These are phyloP conservation scores for Candida ponderosae DNA, from an alignment of 805 yeast species.

Conservation along the genomic window DNA sequence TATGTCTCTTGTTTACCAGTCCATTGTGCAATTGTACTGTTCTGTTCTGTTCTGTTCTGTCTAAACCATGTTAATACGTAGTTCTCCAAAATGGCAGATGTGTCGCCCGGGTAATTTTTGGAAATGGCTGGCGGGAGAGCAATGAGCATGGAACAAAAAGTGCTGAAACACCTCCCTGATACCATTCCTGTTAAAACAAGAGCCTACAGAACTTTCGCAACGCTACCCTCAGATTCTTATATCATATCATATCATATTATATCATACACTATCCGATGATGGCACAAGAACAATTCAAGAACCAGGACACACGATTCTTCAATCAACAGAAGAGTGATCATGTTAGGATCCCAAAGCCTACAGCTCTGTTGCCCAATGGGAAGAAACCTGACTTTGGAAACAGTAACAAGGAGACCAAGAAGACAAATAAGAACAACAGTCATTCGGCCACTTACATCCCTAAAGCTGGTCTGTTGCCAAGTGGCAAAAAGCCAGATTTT, in stretches of 20 bases:
- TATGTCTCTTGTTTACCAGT: too few species aligned
- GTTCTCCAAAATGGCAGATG: too few species aligned
- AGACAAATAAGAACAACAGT: background rate
- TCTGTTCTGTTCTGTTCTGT: too few species aligned
- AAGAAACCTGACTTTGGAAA: conserved; percentile 12
- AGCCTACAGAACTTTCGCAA: background rate
- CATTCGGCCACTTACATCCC: too few species aligned
- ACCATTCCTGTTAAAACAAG: background rate
- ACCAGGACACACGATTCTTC: conserved; percentile 3
- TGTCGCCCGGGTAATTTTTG: too few species aligned
- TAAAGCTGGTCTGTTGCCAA: too few species aligned
- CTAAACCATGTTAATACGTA: too few species aligned
- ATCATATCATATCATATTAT: background rate
- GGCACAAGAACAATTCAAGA: background rate
- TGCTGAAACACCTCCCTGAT: background rate
- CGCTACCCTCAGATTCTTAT: background rate
- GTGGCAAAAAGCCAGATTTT: too few species aligned
- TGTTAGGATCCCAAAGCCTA: conserved; percentile 5
- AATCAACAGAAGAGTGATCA: conserved; percentile 3
- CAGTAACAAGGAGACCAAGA: background rate
- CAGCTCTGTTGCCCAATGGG: conserved; percentile 9
- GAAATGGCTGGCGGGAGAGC: too few species aligned
- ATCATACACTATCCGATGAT: background rate
- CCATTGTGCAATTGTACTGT: too few species aligned
- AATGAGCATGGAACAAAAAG: too few species aligned